Conservation (phyloP, 2,329 filamentous ascomycete species). For the Calonectria multiphialidica region DNA sequence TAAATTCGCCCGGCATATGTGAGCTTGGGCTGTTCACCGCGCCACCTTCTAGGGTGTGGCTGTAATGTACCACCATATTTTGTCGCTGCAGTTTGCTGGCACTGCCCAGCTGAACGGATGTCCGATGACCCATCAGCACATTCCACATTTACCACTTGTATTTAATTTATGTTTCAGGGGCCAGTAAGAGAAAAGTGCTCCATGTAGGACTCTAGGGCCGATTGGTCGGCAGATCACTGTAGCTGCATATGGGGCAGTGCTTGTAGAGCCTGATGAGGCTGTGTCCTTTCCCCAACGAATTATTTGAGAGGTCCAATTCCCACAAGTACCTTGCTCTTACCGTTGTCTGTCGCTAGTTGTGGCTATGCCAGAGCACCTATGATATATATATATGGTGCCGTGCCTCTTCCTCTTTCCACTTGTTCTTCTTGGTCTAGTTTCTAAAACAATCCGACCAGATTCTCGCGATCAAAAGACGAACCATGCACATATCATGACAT, state of each 20-base stretch:
- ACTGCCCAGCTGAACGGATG: not conserved
- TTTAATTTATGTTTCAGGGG: not conserved
- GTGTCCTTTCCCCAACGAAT: not conserved
- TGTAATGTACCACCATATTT: too few species aligned
- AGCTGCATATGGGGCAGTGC: not conserved
- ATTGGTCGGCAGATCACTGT: not conserved
- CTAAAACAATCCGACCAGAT: too few species aligned
- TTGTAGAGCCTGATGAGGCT: not conserved
- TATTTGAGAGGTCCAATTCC: too few species aligned
- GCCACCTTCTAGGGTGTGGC: too few species aligned
- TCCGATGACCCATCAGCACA: not conserved
- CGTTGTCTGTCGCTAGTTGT: not conserved
- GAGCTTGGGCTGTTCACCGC: too few species aligned
- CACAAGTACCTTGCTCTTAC: not conserved
- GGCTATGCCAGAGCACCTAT: not conserved
- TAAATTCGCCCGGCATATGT: too few species aligned
- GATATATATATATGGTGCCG: not conserved
- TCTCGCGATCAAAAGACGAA: not conserved
- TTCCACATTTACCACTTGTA: not conserved
- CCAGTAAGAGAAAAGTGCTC: not conserved
- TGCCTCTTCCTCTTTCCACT: not conserved
- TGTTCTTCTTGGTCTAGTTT: not conserved
- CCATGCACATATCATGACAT: not conserved
- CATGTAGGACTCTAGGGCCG: not conserved
- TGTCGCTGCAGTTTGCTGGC: not conserved